These are phyloP conservation scores for Heliosperma pusillum DNA, from an alignment of 148 eudicot genomes.

Conservation along the genomic window DNA sequence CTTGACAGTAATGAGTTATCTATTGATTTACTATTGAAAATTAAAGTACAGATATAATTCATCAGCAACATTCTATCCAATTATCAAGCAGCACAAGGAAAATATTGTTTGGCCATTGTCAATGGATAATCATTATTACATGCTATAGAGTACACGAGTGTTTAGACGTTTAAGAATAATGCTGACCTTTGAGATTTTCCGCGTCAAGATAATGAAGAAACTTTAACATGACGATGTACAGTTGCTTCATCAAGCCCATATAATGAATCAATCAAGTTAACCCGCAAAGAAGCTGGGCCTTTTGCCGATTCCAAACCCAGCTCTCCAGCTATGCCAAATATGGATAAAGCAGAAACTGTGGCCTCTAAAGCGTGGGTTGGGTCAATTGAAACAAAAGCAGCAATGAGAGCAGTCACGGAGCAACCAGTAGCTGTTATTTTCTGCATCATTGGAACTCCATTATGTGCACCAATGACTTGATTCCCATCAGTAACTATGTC, in stretches of 20 bases:
- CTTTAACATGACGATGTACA: slow-evolving; percentile 35
- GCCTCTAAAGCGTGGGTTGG: slow-evolving; percentile 68
- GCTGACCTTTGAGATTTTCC: slow-evolving; percentile 11
- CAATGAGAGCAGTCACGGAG: slow-evolving; percentile 76
- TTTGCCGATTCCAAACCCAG: slow-evolving; percentile 57
- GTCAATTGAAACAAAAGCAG: slow-evolving; percentile 78
- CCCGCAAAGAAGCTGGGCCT: slow-evolving; percentile 83
- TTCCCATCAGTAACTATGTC: slow-evolving; percentile 77
- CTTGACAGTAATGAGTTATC: no score
- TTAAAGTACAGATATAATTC: no score
- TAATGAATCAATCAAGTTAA: slow-evolving; percentile 71
- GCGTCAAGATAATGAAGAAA: slow-evolving; percentile 10
- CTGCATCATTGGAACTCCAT: slow-evolving; percentile 81
- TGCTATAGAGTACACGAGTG: neutral
- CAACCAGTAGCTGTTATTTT: slow-evolving; percentile 83
- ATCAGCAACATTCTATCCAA: no score
- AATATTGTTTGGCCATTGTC: no score
- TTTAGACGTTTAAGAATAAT: neutral
- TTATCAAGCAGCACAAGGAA: no score
- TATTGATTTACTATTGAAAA: no score
- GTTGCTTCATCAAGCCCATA: slow-evolving; percentile 59
- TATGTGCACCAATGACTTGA: slow-evolving; percentile 50
- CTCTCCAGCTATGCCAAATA: slow-evolving; percentile 79
- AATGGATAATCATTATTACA: no score
- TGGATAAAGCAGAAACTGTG: slow-evolving; percentile 62